phyloP scores from a whole-genome alignment of 805 yeast genomes.

The Candida patagonica region DNA sequence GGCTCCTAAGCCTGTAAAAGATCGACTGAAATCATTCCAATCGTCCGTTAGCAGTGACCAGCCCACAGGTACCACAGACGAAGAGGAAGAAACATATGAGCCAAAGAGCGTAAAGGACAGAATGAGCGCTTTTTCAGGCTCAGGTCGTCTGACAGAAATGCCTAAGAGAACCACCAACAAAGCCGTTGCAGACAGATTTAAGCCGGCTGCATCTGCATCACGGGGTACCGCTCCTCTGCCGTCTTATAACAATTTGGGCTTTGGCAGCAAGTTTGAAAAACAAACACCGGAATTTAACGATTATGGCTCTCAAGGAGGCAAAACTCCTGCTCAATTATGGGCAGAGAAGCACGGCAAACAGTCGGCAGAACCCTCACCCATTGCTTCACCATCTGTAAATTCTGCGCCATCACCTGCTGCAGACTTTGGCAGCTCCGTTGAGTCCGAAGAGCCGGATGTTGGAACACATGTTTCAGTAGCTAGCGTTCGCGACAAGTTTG shows the following conservation, averaged over 20 bases:
- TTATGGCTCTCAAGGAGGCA: constrained; percentile 63
- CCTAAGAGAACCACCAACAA: constrained; percentile 51
- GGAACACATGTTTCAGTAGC: constrained; percentile 1
- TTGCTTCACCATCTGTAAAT: constrained; percentile 20
- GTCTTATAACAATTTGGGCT: background rate
- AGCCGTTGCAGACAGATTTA: constrained; percentile 21
- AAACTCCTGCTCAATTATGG: constrained; percentile 93
- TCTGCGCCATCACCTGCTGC: background rate
- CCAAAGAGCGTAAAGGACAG: constrained; percentile 25
- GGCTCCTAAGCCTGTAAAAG: constrained; percentile 17
- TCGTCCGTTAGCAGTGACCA: background rate
- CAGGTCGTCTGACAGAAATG: constrained; percentile 47
- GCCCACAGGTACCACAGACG: background rate
- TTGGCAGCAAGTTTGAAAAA: constrained; percentile 24
- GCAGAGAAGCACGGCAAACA: constrained; percentile 74
- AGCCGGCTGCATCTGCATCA: constrained; percentile 22
- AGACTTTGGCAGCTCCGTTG: constrained; percentile 10
- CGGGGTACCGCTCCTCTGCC: constrained; percentile 32
- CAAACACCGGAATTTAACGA: constrained; percentile 33
- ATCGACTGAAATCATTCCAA: constrained; percentile 18
- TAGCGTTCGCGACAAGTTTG: constrained; percentile 5
- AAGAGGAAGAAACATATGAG: constrained; percentile 16
- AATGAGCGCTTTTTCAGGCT: constrained; percentile 28
- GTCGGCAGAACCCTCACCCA: constrained; percentile 22
- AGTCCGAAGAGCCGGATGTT: constrained; percentile 7